Evolutionary conservation across 257 asterid species (phyloP).

Genomic region (Jasminum sambac): DNA sequence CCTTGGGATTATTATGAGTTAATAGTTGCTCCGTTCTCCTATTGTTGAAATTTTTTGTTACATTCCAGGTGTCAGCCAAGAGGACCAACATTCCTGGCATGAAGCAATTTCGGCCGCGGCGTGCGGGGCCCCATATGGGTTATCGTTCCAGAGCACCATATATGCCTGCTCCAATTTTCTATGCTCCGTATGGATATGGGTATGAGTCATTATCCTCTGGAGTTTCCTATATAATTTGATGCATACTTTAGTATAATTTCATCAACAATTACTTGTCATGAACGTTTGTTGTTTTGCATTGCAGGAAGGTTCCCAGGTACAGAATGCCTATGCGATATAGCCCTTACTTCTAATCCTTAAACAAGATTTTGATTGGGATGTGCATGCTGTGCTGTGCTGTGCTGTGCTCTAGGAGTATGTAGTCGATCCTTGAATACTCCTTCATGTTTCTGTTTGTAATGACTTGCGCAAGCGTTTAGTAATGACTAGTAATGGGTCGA

Average conservation of each 20-base stretch:
- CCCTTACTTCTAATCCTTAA: constrained; percentile 53
- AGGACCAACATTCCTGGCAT: constrained; percentile 80
- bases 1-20: not conserved
- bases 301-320: constrained; percentile 72
- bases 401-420: constrained; percentile 21
- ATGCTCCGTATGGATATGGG: constrained; percentile 73
- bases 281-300: constrained; percentile 15
- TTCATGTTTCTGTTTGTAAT: constrained; percentile 9
- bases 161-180: constrained; percentile 48
- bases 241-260: not conserved
- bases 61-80: constrained; percentile 65
- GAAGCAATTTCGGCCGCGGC: constrained; percentile 67
- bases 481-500: constrained; percentile 25
- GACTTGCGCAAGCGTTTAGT: constrained; percentile 7
- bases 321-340: constrained; percentile 65
- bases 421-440: constrained; percentile 12
- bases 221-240: not conserved
- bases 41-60: constrained; percentile 1
- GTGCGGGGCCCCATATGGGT: constrained; percentile 52
- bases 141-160: constrained; percentile 49
- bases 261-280: constrained; percentile 3
- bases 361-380: not conserved
- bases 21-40: not conserved
- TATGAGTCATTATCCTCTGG: constrained; percentile 23
- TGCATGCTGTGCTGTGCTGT: not conserved